Base-by-base conservation (phyloP, 2,329 filamentous ascomycete species). In the Monilinia polystroma region DNA sequence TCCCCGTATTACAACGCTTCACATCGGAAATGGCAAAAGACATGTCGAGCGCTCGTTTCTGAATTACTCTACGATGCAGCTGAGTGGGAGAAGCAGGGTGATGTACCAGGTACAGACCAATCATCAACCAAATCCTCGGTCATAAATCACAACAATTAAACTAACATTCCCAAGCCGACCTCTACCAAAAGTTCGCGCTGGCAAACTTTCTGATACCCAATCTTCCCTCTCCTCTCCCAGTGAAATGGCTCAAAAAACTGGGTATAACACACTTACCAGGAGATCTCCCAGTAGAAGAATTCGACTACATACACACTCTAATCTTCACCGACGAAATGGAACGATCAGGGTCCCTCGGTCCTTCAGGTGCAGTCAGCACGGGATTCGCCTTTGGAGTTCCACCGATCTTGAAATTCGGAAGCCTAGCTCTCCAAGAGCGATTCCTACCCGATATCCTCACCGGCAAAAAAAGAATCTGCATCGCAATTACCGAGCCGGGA, bases 401-500 rank as follows among this genome's bases (percentile, higher is more conserved):
- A 0, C 88, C 89, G 0, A 83, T 92, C 57, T 75, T 91, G 73
- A 90, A 91, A 73, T 92, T 88, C 74, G 90, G 87, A 12, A 84
- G 80, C 72, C 76, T 78, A 64, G 76, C 84, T 71, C 78, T 92
- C 35, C 87, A 91, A 76, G 85, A 88, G 70, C 81, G 82, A 12
- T 87, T 89, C 70, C 79, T 93, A 10, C 89, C 90, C 0, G 88
- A 90, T 62, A 80, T 92, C 0, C 79, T 93, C 16, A 84, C 82
- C 0, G 88, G 88, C 8, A 83, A 82, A 74, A 91, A 87, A 78
- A 81, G 90, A 53, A 82, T 82, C 18, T 93, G 90, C 73, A 92
- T 93, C 71, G 90, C 90, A 12, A 92, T 93, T 72, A 93, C 90
- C 0, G 90, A 93, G 75, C 90, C 90, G 0, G 86, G 86, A 63